Evolutionary conservation across 768 basidiomycete genomes (phyloP).

Genomic region (Gloeostereum incarnatum): DNA sequence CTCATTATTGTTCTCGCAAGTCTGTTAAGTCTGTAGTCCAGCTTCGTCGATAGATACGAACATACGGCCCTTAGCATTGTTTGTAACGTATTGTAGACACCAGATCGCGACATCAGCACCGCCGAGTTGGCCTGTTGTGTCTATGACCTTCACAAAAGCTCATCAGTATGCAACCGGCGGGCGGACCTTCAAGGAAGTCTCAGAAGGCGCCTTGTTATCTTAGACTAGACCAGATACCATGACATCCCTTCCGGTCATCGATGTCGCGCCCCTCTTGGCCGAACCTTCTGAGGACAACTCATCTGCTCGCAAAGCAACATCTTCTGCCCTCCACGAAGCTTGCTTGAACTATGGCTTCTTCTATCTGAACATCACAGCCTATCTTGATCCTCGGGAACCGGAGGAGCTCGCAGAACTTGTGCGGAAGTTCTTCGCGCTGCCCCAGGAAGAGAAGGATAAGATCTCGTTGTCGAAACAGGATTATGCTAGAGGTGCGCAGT

Average conservation of each 20-base stretch:
- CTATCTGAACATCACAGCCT: slow-evolving; percentile 67
- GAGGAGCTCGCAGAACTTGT: slow-evolving; percentile 59
- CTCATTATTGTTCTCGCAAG: no score
- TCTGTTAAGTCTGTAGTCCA: no score
- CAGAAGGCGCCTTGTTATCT: no score
- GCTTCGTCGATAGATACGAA: no score
- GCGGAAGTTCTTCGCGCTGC: slow-evolving; percentile 61
- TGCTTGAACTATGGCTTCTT: slow-evolving; percentile 84
- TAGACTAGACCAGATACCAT: no score
- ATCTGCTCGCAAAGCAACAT: slow-evolving; percentile 32
- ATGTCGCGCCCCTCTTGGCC: slow-evolving; percentile 55
- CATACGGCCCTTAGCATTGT: no score
- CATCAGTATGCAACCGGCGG: no score
- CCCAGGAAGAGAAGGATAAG: slow-evolving; percentile 72
- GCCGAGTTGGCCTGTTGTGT: no score
- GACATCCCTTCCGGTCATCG: slow-evolving; percentile 72
- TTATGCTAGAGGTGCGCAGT: slow-evolving; percentile 55
- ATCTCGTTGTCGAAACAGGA: slow-evolving; percentile 65
- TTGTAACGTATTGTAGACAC: no score
- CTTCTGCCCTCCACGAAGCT: slow-evolving; percentile 58
- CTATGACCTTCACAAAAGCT: no score
- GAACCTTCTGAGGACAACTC: slow-evolving; percentile 15
- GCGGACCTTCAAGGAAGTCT: no score
- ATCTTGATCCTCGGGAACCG: slow-evolving; percentile 45
- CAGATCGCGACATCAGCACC: no score